Conservation (phyloP, 2,329 filamentous ascomycete genomes). For the Fusarium ambrosium region DNA sequence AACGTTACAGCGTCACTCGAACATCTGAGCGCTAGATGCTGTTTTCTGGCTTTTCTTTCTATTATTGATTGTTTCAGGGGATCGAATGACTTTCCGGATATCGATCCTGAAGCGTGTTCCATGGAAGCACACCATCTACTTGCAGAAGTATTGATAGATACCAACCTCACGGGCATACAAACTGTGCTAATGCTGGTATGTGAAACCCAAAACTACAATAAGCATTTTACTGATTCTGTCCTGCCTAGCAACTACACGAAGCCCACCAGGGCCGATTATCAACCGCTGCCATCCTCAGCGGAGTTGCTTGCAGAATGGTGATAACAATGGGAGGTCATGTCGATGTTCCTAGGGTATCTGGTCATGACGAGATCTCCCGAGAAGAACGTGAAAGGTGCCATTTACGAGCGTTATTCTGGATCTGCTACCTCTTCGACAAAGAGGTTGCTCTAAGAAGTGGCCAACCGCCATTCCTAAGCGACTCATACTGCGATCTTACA, state of each 20-base stretch:
- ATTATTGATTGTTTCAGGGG: neutral
- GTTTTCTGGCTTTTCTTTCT: neutral
- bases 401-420: neutral
- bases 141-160: neutral
- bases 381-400: neutral
- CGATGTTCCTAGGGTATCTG: neutral
- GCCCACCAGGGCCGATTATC: neutral
- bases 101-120: neutral
- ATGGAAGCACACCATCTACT: neutral
- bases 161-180: neutral
- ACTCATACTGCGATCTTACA: conserved; percentile 1
- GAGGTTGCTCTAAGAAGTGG: neutral
- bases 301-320: neutral
- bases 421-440: neutral
- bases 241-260: neutral
- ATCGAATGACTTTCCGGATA: neutral
- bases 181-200: neutral
- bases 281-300: neutral
- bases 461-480: neutral
- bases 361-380: neutral
- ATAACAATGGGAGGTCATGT: neutral
- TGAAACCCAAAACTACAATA: too few species aligned
- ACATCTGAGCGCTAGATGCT: neutral
- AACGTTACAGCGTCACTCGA: neutral
- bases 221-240: neutral